These are phyloP conservation scores for Parachlorella kessleri DNA, from an alignment of 139 green algal species.

Conservation along the genomic window DNA sequence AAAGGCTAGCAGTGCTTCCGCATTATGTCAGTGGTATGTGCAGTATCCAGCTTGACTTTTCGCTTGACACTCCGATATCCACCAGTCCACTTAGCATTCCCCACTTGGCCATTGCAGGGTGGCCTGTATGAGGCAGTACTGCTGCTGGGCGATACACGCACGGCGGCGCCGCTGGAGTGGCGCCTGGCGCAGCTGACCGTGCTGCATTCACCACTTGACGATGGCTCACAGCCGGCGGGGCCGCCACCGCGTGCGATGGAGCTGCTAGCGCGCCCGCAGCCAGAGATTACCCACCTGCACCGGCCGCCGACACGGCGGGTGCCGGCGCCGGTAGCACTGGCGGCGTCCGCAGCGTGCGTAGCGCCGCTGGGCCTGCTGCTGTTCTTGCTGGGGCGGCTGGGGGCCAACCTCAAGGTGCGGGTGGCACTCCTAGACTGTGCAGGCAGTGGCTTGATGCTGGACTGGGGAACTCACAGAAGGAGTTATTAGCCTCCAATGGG, in stretches of 20 bases:
- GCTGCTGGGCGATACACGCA: conserved; percentile 11
- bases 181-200: conserved; percentile 11
- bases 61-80: background rate
- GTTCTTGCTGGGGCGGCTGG: background rate
- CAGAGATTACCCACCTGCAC: conserved; percentile 22
- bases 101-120: background rate
- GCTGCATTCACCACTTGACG: conserved; percentile 10
- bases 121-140: conserved; percentile 2
- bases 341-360: background rate
- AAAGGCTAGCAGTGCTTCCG: background rate
- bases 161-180: conserved; percentile 8
- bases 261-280: background rate
- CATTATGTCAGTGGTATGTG: background rate
- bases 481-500: background rate
- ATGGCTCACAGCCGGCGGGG: conserved; percentile 18
- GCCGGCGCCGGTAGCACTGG: conserved; percentile 10
- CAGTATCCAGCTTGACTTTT: too few species aligned
- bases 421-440: background rate
- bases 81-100: background rate
- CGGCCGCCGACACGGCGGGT: conserved; percentile 12
- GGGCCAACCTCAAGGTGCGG: conserved; percentile 25
- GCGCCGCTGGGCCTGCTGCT: conserved; percentile 9
- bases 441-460: background rate
- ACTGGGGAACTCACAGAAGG: background rate
- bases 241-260: background rate